Base-by-base conservation (phyloP, 176 grass and related monocot species). In the Oryza australiensis region DNA sequence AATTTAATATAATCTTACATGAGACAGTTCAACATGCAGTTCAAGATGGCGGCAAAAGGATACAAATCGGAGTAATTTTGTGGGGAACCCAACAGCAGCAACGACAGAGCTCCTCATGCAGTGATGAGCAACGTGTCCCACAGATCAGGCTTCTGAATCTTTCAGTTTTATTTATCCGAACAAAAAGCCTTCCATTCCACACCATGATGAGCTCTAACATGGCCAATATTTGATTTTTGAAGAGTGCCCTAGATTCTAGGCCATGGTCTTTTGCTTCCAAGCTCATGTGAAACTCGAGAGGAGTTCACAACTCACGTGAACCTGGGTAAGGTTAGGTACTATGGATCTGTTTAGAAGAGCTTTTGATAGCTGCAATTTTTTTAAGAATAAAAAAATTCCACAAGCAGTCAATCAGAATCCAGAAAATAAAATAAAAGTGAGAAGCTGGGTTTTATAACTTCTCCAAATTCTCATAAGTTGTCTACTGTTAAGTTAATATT, bases 261-360 rank as follows among this genome's bases (percentile, higher is more conserved):
- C 60, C 88, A 90, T 73, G 83, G 82, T 84, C 81, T 62, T 66
- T 38, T 55, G 46, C 35, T 40, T 73, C 59, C 45, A 62, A 38
- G 67, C 68, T 90, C 83, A 86, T 86, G 88, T 86, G 83, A 82
- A 64, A 49, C 78, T 63, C 26, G 78, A 45, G 64, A 82, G 2
- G 78, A 27, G 51, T 60, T 72, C 82, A 76, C 82, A 34, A 70
- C 67, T 72, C 82, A 76, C 82, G 27, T 82, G 85, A 76, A 49
- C 62, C 45, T 57, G 72, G 63, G 30, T 5, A 67, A 34, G 71
- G 27, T 60, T 70, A 20, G 74, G 53, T 14, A 24, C 12, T 14
- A 24, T n/a, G n/a, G n/a, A n/a, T n/a, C n/a, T n/a, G n/a, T n/a
- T n/a, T n/a, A n/a, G n/a, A n/a, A n/a, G n/a, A n/a, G n/a, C n/a